Conservation (phyloP, 441 rosid species). For the Pelargonium fulgidum region DNA sequence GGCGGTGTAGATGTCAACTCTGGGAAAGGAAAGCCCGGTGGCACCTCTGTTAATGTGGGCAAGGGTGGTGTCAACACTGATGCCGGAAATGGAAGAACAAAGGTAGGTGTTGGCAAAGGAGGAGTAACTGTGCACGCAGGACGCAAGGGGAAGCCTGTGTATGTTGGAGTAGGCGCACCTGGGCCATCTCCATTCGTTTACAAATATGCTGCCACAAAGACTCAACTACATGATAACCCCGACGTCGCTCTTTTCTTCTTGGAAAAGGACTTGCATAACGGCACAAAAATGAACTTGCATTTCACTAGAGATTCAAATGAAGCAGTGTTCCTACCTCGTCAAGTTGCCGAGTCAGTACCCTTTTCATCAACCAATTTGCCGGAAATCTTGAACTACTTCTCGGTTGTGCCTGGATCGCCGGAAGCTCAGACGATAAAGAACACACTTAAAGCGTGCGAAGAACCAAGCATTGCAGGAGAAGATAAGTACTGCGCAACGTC, state of each 20-base stretch:
- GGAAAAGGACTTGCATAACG: neutral
- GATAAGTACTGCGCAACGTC: constrained; percentile 30
- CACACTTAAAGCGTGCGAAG: constrained; percentile 26
- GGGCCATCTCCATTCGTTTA: neutral
- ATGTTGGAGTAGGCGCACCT: neutral
- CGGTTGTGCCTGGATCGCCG: constrained; percentile 20
- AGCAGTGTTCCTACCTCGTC: constrained; percentile 23
- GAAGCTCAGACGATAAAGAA: constrained; percentile 21
- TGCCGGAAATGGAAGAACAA: neutral
- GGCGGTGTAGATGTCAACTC: neutral
- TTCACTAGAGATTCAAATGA: constrained; percentile 15
- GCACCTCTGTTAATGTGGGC: neutral
- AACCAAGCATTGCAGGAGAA: constrained; percentile 23
- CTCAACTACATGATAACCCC: constrained; percentile 3
- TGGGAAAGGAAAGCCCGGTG: neutral
- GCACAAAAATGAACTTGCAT: neutral
- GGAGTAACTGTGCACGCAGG: neutral
- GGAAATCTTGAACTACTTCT: constrained; percentile 15
- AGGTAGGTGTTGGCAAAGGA: constrained; percentile 2
- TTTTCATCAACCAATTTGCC: constrained; percentile 26
- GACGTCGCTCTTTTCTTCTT: neutral
- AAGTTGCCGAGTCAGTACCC: constrained; percentile 20
- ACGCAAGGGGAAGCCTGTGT: neutral
- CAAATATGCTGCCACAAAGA: neutral
- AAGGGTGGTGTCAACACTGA: too few relatives aligned